Conservation (phyloP, 768 basidiomycete genomes). For the Calocera cornea region DNA sequence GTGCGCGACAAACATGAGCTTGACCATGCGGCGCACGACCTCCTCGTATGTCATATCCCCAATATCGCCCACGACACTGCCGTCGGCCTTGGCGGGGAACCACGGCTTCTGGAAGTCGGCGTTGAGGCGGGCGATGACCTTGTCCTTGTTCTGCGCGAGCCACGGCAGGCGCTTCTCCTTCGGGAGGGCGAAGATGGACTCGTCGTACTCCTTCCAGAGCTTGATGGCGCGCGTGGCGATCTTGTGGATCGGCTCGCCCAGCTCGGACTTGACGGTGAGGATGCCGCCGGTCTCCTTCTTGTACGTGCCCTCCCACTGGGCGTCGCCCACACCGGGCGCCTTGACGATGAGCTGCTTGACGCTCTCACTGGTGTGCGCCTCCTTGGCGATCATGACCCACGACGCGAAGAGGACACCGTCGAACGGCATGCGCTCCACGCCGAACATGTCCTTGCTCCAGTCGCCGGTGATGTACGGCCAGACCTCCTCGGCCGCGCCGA, state of each 20-base stretch:
- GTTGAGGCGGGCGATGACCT: conserved; percentile 85
- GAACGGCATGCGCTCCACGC: conserved; percentile 91
- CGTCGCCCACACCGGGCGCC: conserved; percentile 81
- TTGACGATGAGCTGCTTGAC: conserved; percentile 96
- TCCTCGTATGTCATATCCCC: conserved; percentile 99
- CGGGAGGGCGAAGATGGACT: conserved; percentile 85
- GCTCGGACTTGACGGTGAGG: conserved; percentile 90
- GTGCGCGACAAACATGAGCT: conserved; percentile 87
- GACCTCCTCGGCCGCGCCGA: conserved; percentile 85
- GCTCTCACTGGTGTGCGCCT: conserved; percentile 84
- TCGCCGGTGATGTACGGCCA: conserved; percentile 97
- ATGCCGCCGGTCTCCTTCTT: conserved; percentile 88
- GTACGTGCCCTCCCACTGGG: conserved; percentile 90
- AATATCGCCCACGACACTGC: conserved; percentile 65
- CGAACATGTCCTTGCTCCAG: conserved; percentile 74
- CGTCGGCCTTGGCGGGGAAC: conserved; percentile 97
- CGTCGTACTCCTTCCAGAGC: conserved; percentile 98
- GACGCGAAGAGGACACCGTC: conserved; percentile 94
- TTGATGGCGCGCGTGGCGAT: conserved; percentile 94
- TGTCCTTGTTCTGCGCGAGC: conserved; percentile 74
- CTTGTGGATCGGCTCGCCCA: conserved; percentile 98
- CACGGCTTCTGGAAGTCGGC: conserved; percentile 90
- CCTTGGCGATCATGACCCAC: conserved; percentile 97
- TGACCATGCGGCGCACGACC: conserved; percentile 76
- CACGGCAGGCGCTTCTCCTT: conserved; percentile 89